Evolutionary conservation across 768 basidiomycete species (phyloP).

Genomic region (Collybia nuda): DNA sequence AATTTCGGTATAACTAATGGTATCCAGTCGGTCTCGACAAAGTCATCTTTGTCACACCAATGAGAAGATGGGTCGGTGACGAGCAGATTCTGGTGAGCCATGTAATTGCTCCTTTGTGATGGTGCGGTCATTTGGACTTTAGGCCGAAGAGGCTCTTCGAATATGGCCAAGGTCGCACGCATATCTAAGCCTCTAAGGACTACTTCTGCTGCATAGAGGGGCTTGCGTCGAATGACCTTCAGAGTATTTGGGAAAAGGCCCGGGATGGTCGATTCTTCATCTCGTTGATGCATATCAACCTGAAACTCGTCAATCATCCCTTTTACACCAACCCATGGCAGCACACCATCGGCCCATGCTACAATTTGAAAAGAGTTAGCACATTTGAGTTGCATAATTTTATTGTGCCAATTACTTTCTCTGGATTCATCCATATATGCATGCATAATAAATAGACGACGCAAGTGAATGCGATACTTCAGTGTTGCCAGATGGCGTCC

Average conservation of each 20-base stretch:
- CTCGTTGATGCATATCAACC: constrained; percentile 90
- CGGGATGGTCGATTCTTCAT: constrained; percentile 69
- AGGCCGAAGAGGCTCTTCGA: constrained; percentile 70
- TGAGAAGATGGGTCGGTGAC: constrained; percentile 40
- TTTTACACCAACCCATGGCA: constrained; percentile 84
- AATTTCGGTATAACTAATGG: constrained; percentile 54
- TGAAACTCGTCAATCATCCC: constrained; percentile 78
- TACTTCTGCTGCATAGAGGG: constrained; percentile 87
- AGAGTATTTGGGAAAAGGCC: constrained; percentile 57
- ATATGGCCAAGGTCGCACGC: constrained; percentile 76
- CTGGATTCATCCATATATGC: constrained; percentile 79
- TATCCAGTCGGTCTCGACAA: constrained; percentile 73
- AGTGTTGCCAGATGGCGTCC: constrained; percentile 86
- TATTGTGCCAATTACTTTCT: constrained; percentile 42
- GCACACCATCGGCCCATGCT: constrained; percentile 81
- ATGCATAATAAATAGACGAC: constrained; percentile 83
- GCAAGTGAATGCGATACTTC: constrained; percentile 82
- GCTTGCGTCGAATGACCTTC: constrained; percentile 69
- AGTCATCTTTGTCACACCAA: constrained; percentile 85
- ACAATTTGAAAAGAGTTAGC: background rate
- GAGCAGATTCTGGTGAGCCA: constrained; percentile 45
- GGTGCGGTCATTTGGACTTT: constrained; percentile 47
- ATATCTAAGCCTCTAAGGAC: constrained; percentile 75
- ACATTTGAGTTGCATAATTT: constrained; percentile 2
- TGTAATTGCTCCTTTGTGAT: constrained; percentile 47